Evolutionary conservation across 441 rosid species (phyloP), one percentile per base, ranked within the genome.

Genomic region (Brassica balearica): DNA sequence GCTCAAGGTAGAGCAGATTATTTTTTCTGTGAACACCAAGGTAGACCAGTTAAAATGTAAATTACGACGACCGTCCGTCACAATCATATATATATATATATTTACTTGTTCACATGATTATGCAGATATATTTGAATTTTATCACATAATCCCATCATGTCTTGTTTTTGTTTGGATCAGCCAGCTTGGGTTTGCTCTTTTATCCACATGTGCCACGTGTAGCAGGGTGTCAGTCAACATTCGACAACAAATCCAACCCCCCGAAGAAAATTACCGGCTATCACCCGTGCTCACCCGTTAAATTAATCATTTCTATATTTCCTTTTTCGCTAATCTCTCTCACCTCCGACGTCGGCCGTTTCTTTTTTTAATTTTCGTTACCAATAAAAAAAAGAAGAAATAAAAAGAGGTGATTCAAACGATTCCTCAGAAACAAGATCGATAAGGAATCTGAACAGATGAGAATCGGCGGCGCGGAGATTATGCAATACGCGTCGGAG

Each of bases 201-300:
- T 80, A 80, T 80, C 82, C 72, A 80, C 72, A 64, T 70, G 75
- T 74, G 82, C 79, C 82, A 74, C 79, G 82, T 80, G 82, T 25
- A 79, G 58, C 48, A 77, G 76, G 76, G 82, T 79, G 84, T 77
- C 77, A 51, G 76, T 66, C 68, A 64, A 67, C 77, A 66, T 78
- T 66, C 27, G 29, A 12, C 75, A 68, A 59, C 68, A 22, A 22
- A 27, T 62, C 10, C 17, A 27, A 43, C 61, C 22, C 25, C 69
- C 23, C 41, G 8, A 9, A 0, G 23, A 1, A 11, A 70, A 8
- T 56, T 65, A 80, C 82, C 68, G 82, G 79, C 29, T 56, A 69
- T 75, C 55, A 43, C 82, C 79, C 72, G 82, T 80, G 2, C 8
- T 48, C 65, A 0, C 17, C 20, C 25, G 0, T 55, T 41, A 23